A percentile compares a stretch with the other conserved stretches of the same genome.
These are phyloP conservation scores for Colletotrichum destructivum DNA, from an alignment of 2,329 filamentous ascomycete genomes.

Conservation along the genomic window DNA sequence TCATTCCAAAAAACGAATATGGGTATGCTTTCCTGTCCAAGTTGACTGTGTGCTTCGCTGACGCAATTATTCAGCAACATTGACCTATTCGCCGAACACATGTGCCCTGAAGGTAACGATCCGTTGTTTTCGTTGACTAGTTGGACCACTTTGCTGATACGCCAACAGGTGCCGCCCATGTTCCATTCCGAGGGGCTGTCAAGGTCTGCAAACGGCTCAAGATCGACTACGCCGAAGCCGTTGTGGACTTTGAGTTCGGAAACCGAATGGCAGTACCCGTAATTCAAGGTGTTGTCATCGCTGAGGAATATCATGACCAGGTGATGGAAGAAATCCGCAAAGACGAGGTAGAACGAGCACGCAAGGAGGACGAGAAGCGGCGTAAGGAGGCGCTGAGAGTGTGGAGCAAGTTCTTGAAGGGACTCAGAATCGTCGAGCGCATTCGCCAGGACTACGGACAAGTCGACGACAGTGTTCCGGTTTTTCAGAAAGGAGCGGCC, in stretches of 20 bases:
- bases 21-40: constrained; percentile 61
- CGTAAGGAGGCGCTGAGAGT: constrained; percentile 79
- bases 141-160: constrained; percentile 51
- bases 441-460: constrained; percentile 84
- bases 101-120: constrained; percentile 77
- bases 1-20: constrained; percentile 94
- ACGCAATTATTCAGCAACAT: constrained; percentile 75
- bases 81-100: constrained; percentile 92
- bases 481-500: constrained; percentile 64
- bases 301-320: constrained; percentile 81
- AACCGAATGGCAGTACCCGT: constrained; percentile 94
- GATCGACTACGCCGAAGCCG: constrained; percentile 93
- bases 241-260: constrained; percentile 96
- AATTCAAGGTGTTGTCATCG: constrained; percentile 90
- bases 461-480: constrained; percentile 65
- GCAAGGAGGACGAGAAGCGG: constrained; percentile 88
- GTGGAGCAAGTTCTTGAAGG: constrained; percentile 92
- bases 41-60: too few relatives aligned
- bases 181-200: constrained; percentile 83
- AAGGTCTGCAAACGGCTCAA: constrained; percentile 87
- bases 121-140: not conserved
- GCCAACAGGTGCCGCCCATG: constrained; percentile 77
- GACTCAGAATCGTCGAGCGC: constrained; percentile 84
- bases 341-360: constrained; percentile 80
- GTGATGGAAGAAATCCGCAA: constrained; percentile 85